phyloP scores from a whole-genome alignment of 225 moss, liverwort and hornwort genomes.

The Lunularia cruciata region DNA sequence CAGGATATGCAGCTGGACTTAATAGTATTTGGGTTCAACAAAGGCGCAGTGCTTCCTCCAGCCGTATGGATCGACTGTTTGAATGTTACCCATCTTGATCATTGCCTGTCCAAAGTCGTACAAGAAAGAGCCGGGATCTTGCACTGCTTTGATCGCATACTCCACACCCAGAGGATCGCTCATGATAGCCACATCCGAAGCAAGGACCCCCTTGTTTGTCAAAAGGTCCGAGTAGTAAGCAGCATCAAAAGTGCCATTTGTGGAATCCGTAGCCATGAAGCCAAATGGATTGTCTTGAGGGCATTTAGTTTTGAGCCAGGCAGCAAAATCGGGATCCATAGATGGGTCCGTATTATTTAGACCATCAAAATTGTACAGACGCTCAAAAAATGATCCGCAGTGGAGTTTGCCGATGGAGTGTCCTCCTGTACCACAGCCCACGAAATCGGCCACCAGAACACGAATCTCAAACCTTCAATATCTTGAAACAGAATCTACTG shows the following conservation, averaged over 20 bases:
- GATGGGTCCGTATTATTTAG: background rate
- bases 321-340: background rate
- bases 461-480: too few relatives aligned
- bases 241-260: slow-evolving; percentile 2
- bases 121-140: background rate
- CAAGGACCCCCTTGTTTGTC: too few relatives aligned
- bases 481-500: too few relatives aligned
- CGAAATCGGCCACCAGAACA: too few relatives aligned
- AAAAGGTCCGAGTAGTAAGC: slow-evolving; percentile 2
- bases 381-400: background rate
- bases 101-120: background rate
- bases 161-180: background rate
- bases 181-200: background rate
- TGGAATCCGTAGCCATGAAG: background rate
- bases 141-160: background rate
- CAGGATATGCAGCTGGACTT: too few relatives aligned
- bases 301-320: background rate
- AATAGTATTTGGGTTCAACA: too few relatives aligned
- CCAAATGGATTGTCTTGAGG: background rate
- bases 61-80: too few relatives aligned
- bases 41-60: too few relatives aligned
- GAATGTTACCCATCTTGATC: too few relatives aligned
- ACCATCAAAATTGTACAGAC: background rate
- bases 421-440: background rate
- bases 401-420: slow-evolving; percentile 1